A percentile compares a stretch with the other conserved stretches of the same genome.
Conservation (phyloP, 306 rosid species). For the Parietaria judaica region DNA sequence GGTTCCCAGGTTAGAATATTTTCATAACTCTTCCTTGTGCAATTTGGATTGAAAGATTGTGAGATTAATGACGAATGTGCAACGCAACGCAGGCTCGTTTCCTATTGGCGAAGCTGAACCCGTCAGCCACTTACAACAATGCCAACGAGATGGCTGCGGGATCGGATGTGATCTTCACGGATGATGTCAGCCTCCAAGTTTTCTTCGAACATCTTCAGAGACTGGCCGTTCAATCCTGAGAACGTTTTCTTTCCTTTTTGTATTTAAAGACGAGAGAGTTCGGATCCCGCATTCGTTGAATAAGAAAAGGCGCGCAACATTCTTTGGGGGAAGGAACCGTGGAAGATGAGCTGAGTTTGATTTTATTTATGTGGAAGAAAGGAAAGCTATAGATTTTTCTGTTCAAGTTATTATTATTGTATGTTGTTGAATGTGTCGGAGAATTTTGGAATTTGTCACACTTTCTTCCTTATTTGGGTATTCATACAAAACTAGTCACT, state of each 20-base stretch:
- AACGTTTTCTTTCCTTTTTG: slow-evolving; percentile 37
- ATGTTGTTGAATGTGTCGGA: too few relatives aligned
- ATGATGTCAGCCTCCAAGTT: slow-evolving; percentile 95
- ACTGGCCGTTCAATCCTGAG: slow-evolving; percentile 95
- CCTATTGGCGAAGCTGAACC: slow-evolving; percentile 90
- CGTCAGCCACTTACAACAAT: slow-evolving; percentile 87
- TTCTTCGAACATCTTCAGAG: slow-evolving; percentile 95
- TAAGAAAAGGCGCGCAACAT: slow-evolving; percentile 33
- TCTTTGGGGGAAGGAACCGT: slow-evolving; percentile 45
- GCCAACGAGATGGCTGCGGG: slow-evolving; percentile 86
- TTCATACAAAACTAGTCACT: too few relatives aligned
- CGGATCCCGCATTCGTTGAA: slow-evolving; percentile 38
- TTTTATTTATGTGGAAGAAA: slow-evolving; percentile 26
- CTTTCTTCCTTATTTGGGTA: too few relatives aligned
- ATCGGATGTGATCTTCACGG: slow-evolving; percentile 90
- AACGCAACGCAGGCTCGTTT: slow-evolving; percentile 71
- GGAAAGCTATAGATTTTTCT: slow-evolving; percentile 19
- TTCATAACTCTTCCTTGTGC: background rate
- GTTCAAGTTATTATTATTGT: too few relatives aligned
- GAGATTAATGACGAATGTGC: background rate
- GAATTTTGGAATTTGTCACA: too few relatives aligned
- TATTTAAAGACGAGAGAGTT: slow-evolving; percentile 36
- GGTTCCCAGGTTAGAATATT: slow-evolving; percentile 83
- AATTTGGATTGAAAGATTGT: background rate
- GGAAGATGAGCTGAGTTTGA: slow-evolving; percentile 25